Percentiles rank a stretch among this genome's conserved stretches.
These are phyloP conservation scores for Stevia rebaudiana DNA, from an alignment of 140 eudicot species.

Conservation along the genomic window DNA sequence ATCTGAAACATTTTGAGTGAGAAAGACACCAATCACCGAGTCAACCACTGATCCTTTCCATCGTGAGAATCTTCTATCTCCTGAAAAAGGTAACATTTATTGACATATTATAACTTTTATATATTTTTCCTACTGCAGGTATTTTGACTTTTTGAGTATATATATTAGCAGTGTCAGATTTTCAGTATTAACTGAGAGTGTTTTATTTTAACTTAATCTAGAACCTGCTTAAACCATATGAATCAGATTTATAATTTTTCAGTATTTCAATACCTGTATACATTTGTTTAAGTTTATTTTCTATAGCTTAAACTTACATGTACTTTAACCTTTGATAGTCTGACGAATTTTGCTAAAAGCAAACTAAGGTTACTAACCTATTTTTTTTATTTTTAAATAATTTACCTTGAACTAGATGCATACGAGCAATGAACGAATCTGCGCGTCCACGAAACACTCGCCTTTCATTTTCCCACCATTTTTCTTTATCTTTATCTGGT, in stretches of 20 bases:
- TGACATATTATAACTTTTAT: background rate
- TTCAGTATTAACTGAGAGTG: background rate
- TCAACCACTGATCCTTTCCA: constrained; percentile 99
- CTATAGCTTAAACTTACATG: background rate
- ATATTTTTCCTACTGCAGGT: background rate
- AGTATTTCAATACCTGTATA: background rate
- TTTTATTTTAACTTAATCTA: background rate
- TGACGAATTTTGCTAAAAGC: background rate
- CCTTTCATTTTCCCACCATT: constrained; percentile 85
- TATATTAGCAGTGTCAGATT: background rate
- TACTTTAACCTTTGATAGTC: background rate
- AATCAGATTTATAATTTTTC: background rate
- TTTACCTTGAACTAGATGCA: constrained; percentile 92
- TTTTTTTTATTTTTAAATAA: background rate
- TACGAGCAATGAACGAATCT: constrained; percentile 71
- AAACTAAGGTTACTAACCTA: background rate
- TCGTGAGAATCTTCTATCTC: constrained; percentile 72
- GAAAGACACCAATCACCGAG: constrained; percentile 93
- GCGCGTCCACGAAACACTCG: constrained; percentile 60
- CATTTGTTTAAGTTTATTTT: background rate
- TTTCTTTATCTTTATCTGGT: constrained; percentile 49
- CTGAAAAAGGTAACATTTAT: constrained; percentile 29
- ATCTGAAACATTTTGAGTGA: constrained; percentile 94
- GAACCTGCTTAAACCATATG: background rate
- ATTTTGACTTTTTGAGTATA: background rate